phyloP scores from a whole-genome alignment of 1,139 yeast genomes.

The Candida tropicalis region DNA sequence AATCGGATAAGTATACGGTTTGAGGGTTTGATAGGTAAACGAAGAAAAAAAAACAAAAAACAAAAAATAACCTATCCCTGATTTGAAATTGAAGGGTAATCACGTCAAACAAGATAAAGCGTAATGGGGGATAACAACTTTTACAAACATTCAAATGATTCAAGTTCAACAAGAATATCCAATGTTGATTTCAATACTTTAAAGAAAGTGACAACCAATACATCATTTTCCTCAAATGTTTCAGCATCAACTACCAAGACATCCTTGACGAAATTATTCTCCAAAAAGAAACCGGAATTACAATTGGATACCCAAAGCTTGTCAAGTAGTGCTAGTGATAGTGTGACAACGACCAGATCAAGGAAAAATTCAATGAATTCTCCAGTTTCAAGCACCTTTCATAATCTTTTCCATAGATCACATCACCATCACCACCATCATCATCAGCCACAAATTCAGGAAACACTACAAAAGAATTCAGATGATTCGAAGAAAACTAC shows the following conservation, averaged over 20 bases:
- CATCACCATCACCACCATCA: constrained; percentile 17
- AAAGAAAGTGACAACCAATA: constrained; percentile 37
- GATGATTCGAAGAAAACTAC: constrained; percentile 24
- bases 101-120: no score
- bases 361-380: constrained; percentile 34
- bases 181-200: constrained; percentile 45
- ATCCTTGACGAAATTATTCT: constrained; percentile 35
- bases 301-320: constrained; percentile 33
- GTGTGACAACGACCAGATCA: constrained; percentile 12
- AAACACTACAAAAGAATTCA: constrained; percentile 1
- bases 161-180: constrained; percentile 27
- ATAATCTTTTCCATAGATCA: constrained; percentile 38
- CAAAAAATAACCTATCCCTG: no score
- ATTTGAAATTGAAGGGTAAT: no score
- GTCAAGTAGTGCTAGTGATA: constrained; percentile 21
- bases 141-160: constrained; percentile 25
- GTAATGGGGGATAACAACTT: constrained; percentile 11
- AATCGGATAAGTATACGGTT: no score
- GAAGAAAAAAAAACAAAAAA: no score
- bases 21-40: no score
- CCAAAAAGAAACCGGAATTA: constrained; percentile 28
- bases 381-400: constrained; percentile 38
- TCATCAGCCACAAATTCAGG: constrained; percentile 11
- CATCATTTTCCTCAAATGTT: constrained; percentile 29
- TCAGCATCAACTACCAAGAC: constrained; percentile 27